phyloP scores from a whole-genome alignment of 73 alveolate genomes.

The Paramecium octaurelia region DNA sequence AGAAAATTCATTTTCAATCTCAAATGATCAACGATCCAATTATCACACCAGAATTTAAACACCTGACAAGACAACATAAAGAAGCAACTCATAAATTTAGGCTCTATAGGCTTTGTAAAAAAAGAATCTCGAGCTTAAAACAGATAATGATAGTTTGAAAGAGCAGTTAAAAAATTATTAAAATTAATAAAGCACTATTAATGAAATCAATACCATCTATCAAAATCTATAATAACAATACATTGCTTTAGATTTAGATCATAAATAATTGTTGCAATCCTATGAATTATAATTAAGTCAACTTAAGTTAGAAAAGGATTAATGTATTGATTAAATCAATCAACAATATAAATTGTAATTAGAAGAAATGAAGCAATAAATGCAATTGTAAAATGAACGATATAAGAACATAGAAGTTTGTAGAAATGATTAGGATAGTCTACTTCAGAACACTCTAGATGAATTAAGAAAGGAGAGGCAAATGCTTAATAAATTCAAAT shows the following conservation, averaged over 20 bases:
- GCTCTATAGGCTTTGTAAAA: background rate
- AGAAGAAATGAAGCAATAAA: conserved; percentile 6
- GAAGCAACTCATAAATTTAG: conserved; percentile 4
- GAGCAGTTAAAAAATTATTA: background rate
- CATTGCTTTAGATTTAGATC: background rate
- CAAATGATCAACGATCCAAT: conserved; percentile 3
- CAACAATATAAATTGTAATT: background rate
- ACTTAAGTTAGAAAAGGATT: background rate
- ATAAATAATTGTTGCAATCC: background rate
- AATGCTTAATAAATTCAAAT: background rate
- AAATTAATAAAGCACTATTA: background rate
- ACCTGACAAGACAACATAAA: conserved; percentile 7
- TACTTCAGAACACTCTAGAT: background rate
- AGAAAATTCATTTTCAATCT: background rate
- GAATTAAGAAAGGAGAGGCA: conserved; percentile 9
- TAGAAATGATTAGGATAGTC: background rate
- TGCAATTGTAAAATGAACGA: background rate
- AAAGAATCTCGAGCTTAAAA: background rate
- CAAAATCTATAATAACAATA: background rate
- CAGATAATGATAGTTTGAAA: background rate
- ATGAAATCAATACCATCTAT: background rate
- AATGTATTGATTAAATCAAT: background rate
- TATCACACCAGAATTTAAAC: conserved; percentile 7
- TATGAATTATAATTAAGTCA: background rate
- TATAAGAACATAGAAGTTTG: background rate